Evolutionary conservation across 305 asterid genomes (phyloP).

Genomic region (Fraxinus nigra): DNA sequence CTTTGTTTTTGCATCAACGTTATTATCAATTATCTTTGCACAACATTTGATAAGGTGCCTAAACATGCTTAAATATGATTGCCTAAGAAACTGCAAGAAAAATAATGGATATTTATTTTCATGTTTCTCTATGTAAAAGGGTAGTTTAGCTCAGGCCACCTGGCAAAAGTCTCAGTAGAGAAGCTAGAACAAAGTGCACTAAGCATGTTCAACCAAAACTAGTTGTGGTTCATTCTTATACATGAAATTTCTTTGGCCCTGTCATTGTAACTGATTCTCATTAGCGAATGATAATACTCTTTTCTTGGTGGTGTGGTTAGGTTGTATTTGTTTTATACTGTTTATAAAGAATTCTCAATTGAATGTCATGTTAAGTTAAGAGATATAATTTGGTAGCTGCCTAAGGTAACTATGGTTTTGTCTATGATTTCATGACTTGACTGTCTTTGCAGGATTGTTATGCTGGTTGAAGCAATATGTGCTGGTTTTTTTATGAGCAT

Average conservation of each 20-base stretch:
- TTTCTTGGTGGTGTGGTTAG: constrained; percentile 1
- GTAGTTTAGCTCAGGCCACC: constrained; percentile 11
- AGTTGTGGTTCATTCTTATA: constrained; percentile 9
- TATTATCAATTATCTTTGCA: constrained; percentile 9
- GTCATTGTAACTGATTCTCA: neutral
- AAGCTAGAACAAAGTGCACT: constrained; percentile 11
- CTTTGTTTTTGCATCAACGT: neutral
- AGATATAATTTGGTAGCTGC: constrained; percentile 18
- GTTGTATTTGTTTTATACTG: constrained; percentile 10
- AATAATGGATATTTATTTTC: neutral
- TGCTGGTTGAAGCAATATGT: constrained; percentile 82
- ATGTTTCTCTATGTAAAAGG: constrained; percentile 15
- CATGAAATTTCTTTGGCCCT: constrained; percentile 16
- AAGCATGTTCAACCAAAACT: constrained; percentile 12
- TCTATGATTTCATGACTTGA: constrained; percentile 31
- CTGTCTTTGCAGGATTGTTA: constrained; percentile 68
- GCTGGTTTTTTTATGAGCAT: constrained; percentile 80
- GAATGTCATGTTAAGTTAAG: constrained; percentile 17
- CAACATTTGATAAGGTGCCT: constrained; percentile 17
- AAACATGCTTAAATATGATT: constrained; percentile 12
- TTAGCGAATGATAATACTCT: neutral
- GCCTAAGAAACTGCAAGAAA: constrained; percentile 8
- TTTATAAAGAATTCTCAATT: neutral
- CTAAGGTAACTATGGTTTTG: constrained; percentile 7
- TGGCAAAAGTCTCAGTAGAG: neutral